Evolutionary conservation across 805 yeast genomes (phyloP), one percentile per base, ranked within the genome.

Genomic region (Kockiozyma suomiensis): DNA sequence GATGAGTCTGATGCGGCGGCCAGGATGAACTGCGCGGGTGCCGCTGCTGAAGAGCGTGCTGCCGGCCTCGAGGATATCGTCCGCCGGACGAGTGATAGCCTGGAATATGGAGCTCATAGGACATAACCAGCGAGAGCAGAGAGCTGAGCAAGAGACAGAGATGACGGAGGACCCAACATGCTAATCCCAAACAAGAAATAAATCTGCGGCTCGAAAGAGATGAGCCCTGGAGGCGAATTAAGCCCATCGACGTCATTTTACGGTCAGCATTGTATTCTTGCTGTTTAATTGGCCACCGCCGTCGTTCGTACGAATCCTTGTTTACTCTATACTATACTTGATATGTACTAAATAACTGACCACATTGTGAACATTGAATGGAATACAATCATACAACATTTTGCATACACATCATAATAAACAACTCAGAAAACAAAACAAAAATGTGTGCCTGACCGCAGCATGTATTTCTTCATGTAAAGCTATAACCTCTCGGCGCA

Each of bases 41-140:
- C 23, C 26, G 47, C 56, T 37, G 46, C 30, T 43, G 19, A 50
- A 35, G 19, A 50, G 28, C 23, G 58, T 25, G 33, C n/a, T 33
- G 13, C 61, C 54, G 19, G 49, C 61, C 19, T 57, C 62, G 23
- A 38, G 46, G 42, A 61, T 54, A 38, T 61, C 65, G 43, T 61
- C 65, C 26, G 65, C 63, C n/a, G 65, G 63, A 7, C 63, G 48
- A n/a, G 57, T 61, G 55, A 61, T 50, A 2, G 65, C 65, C 48
- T 54, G 59, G 45, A 61, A 58, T 5, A 61, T 32, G n/a, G 57
- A 30, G 43, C 54, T 51, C 65, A 61, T 61, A 23, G 45, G 26
- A 13, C 28, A 13, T n/a, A 23, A 13, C 37, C 30, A 35, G 41
- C 13, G 26, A 42, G 33, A 7, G 33, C 33, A 30, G n/a, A 15